Percentiles rank a stretch among this genome's conserved stretches.
phyloP scores from a whole-genome alignment of 2,329 filamentous ascomycete species.

The Aspergillus alliaceus region DNA sequence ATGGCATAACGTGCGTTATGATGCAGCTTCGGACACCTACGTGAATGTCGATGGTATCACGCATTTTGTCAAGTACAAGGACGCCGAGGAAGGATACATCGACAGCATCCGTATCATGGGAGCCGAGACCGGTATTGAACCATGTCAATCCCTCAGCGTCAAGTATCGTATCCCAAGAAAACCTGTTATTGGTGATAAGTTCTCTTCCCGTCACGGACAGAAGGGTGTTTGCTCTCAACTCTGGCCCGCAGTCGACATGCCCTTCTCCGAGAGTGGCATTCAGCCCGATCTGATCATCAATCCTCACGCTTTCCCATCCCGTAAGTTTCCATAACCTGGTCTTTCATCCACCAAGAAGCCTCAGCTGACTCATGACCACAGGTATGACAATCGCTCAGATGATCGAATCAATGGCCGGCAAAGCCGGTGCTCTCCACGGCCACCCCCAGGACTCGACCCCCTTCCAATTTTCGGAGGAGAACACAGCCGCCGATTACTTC shows the following conservation, averaged over 20 bases:
- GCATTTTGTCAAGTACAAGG: constrained; percentile 92
- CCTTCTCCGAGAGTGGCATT: constrained; percentile 93
- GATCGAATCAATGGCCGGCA: constrained; percentile 93
- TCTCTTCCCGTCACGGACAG: constrained; percentile 96
- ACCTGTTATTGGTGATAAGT: constrained; percentile 96
- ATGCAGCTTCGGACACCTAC: constrained; percentile 68
- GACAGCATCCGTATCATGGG: constrained; percentile 93
- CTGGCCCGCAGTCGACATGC: constrained; percentile 92
- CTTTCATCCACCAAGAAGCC: neutral
- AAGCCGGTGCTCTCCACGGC: constrained; percentile 89
- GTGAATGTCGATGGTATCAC: constrained; percentile 84
- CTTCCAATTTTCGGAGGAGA: constrained; percentile 89
- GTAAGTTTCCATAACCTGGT: constrained; percentile 42
- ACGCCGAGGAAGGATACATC: constrained; percentile 80
- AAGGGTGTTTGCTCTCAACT: constrained; percentile 97
- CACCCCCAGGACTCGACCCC: constrained; percentile 95
- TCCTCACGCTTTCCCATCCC: constrained; percentile 96
- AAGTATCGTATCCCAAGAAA: constrained; percentile 89
- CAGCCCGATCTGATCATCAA: constrained; percentile 99
- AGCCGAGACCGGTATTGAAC: constrained; percentile 77
- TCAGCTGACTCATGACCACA: constrained; percentile 5
- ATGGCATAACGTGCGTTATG: constrained; percentile 82
- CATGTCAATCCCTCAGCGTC: constrained; percentile 83
- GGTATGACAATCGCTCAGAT: constrained; percentile 99
- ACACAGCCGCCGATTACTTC: constrained; percentile 92